Conservation (phyloP, 2,329 filamentous ascomycete species). For the Penicillium sp. region DNA sequence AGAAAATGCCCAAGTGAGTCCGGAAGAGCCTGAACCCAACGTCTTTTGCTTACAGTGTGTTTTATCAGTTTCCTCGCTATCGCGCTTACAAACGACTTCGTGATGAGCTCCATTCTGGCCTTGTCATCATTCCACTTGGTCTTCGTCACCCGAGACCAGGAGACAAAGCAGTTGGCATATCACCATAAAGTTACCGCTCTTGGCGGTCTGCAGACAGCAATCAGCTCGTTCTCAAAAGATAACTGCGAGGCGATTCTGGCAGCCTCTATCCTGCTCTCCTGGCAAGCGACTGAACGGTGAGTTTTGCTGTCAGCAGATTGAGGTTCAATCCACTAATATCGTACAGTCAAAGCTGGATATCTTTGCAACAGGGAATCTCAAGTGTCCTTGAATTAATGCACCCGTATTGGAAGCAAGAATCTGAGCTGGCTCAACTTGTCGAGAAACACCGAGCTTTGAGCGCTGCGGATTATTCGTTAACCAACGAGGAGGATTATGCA, state of each 20-base stretch:
- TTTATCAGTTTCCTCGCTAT: slow-evolving; percentile 67
- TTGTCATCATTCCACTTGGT: slow-evolving; percentile 94
- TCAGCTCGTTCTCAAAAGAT: slow-evolving; percentile 73
- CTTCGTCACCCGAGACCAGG: slow-evolving; percentile 77
- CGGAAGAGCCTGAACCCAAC: background rate
- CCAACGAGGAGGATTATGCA: slow-evolving; percentile 61
- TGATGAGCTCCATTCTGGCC: slow-evolving; percentile 88
- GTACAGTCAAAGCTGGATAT: slow-evolving; percentile 81
- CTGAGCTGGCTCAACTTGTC: slow-evolving; percentile 50
- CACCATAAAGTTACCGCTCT: slow-evolving; percentile 82
- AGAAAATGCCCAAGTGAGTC: slow-evolving; percentile 83
- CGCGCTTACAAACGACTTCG: slow-evolving; percentile 74
- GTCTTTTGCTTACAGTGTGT: slow-evolving; percentile 13
- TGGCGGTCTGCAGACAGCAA: slow-evolving; percentile 81
- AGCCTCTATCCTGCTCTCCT: slow-evolving; percentile 84
- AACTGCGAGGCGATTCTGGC: slow-evolving; percentile 90
- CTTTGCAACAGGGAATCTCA: slow-evolving; percentile 83
- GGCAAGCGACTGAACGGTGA: slow-evolving; percentile 95
- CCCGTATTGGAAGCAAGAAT: slow-evolving; percentile 76
- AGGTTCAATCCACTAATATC: slow-evolving; percentile 32
- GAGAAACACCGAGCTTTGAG: slow-evolving; percentile 39
- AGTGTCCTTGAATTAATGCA: slow-evolving; percentile 91
- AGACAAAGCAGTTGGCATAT: slow-evolving; percentile 82
- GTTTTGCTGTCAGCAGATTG: slow-evolving; percentile 31
- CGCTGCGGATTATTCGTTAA: slow-evolving; percentile 32